Conservation (phyloP, 768 basidiomycete genomes). For the Tylopilus rubrobrunneus region DNA sequence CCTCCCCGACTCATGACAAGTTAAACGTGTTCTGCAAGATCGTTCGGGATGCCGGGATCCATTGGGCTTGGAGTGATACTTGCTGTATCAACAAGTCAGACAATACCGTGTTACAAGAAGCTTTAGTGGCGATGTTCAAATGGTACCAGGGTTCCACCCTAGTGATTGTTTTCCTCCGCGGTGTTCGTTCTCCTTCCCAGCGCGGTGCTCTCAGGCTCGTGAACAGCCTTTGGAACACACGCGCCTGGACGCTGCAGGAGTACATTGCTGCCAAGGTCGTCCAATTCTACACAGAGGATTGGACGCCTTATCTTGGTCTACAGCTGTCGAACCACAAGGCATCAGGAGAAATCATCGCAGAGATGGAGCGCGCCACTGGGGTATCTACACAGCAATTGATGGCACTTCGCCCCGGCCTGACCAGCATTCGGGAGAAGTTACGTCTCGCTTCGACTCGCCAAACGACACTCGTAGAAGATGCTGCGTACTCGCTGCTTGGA, state of each 20-base stretch:
- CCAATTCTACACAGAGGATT: not conserved
- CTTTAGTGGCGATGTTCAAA: not conserved
- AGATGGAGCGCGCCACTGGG: not conserved
- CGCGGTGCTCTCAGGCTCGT: not conserved
- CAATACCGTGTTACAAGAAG: not conserved
- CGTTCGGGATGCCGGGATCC: not conserved
- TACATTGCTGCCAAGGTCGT: not conserved
- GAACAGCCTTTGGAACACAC: not conserved
- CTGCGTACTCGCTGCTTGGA: not conserved
- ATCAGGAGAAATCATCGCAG: not conserved
- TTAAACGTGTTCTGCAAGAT: not conserved
- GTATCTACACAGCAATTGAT: not conserved
- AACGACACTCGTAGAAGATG: not conserved
- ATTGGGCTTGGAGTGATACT: not conserved
- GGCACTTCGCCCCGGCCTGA: not conserved
- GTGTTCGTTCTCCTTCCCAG: not conserved
- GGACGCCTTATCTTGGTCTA: not conserved
- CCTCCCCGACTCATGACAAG: not conserved
- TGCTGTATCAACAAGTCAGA: not conserved
- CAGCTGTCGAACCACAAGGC: not conserved
- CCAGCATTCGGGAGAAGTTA: not conserved
- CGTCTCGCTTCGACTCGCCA: not conserved
- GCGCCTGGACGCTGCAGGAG: not conserved
- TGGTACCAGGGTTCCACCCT: not conserved
- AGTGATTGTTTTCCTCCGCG: not conserved